Evolutionary conservation across 129 eudicot species (phyloP).

Genomic region (Sambucus nigra): DNA sequence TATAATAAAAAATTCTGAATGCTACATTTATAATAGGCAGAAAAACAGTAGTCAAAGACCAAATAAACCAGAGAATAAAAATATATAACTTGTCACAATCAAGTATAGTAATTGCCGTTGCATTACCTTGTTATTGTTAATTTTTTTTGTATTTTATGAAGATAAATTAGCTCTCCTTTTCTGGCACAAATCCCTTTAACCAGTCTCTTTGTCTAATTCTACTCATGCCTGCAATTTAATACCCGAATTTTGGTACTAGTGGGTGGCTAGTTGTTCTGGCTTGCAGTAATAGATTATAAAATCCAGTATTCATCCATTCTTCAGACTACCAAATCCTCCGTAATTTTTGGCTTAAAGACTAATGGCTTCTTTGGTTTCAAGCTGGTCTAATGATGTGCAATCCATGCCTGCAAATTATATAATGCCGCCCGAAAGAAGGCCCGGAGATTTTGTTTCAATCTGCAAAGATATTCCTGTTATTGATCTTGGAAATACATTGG

Average conservation of each 20-base stretch:
- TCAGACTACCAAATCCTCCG: background rate
- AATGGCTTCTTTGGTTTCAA: conserved; percentile 18
- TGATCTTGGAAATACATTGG: conserved; percentile 14
- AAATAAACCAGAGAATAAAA: background rate
- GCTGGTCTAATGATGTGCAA: conserved; percentile 34
- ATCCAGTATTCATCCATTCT: background rate
- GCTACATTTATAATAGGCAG: no score
- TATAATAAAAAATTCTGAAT: no score
- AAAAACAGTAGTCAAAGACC: no score
- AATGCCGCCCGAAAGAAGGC: conserved; percentile 41
- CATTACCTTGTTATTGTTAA: background rate
- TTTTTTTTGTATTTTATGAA: background rate
- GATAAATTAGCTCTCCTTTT: background rate
- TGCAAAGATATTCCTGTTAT: conserved; percentile 39
- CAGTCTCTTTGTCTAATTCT: no score
- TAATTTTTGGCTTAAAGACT: background rate
- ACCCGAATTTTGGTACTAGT: background rate
- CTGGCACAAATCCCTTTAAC: background rate
- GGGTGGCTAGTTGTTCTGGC: no score
- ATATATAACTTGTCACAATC: background rate
- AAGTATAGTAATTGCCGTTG: background rate
- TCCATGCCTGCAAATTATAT: conserved; percentile 35
- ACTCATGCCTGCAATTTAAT: no score
- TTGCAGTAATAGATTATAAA: conserved; percentile 9
- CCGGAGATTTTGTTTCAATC: conserved; percentile 14